Conservation (phyloP, 768 basidiomycete genomes). For the Boletellus ananiceps region DNA sequence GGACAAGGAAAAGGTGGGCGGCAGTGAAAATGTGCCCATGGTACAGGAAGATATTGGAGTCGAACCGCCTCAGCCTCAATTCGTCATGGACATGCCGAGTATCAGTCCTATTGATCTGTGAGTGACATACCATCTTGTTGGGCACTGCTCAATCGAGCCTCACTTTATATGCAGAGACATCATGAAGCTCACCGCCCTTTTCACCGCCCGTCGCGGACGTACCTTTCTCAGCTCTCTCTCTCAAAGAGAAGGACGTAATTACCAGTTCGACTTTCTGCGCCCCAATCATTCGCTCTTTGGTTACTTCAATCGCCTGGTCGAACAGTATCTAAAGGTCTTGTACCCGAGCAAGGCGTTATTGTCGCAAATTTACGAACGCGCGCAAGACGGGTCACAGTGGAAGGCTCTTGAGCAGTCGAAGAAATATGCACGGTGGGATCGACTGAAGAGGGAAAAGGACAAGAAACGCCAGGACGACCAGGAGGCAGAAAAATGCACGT, state of each 20-base stretch:
- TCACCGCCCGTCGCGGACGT: constrained; percentile 88
- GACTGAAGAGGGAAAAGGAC: constrained; percentile 74
- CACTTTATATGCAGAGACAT: constrained; percentile 60
- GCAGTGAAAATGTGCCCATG: constrained; percentile 28
- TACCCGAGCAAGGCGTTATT: constrained; percentile 75
- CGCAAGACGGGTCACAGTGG: constrained; percentile 67
- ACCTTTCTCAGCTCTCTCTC: constrained; percentile 83
- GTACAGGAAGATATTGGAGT: constrained; percentile 57
- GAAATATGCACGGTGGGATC: constrained; percentile 87
- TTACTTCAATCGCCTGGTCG: constrained; percentile 95
- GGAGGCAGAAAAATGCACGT: constrained; percentile 84
- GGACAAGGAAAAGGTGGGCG: constrained; percentile 41
- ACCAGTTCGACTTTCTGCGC: constrained; percentile 95
- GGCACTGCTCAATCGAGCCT: background rate
- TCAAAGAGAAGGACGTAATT: constrained; percentile 86
- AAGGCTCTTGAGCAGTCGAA: constrained; percentile 70
- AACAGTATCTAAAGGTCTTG: constrained; percentile 90
- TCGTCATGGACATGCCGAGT: constrained; percentile 80
- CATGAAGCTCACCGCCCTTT: constrained; percentile 93
- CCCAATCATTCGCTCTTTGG: constrained; percentile 95
- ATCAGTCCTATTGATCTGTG: constrained; percentile 89
- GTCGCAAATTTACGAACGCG: constrained; percentile 65
- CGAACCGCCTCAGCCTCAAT: constrained; percentile 79
- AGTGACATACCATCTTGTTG: constrained; percentile 32
- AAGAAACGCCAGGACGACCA: constrained; percentile 86